Percentiles rank a stretch among this genome's conserved stretches.
phyloP scores from a whole-genome alignment of 345 rosid species.

The Syzygium jambos region DNA sequence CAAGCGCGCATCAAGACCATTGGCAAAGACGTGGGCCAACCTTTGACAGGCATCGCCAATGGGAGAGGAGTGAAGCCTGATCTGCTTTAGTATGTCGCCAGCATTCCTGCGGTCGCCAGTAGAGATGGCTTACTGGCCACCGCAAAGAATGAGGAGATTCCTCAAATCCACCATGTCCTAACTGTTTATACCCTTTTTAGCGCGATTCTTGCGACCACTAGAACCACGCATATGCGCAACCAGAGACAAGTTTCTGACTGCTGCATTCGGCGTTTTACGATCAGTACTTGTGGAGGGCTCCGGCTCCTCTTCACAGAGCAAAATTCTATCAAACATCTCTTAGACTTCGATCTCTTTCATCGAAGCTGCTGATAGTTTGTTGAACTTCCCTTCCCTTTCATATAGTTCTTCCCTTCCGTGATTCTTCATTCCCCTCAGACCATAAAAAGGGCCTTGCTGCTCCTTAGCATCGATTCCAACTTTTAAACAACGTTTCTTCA shows the following conservation, averaged over 20 bases:
- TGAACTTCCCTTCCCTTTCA: slow-evolving; percentile 38
- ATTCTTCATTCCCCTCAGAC: slow-evolving; percentile 48
- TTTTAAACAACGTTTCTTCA: slow-evolving; percentile 2
- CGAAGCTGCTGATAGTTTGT: slow-evolving; percentile 34
- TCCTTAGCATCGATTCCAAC: slow-evolving; percentile 15
- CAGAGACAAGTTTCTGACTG: neutral
- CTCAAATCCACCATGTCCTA: slow-evolving; percentile 31
- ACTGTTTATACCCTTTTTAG: slow-evolving; percentile 12
- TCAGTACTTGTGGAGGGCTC: neutral
- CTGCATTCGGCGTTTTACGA: neutral
- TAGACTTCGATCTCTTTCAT: slow-evolving; percentile 35
- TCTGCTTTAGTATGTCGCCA: slow-evolving; percentile 25
- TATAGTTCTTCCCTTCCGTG: slow-evolving; percentile 33
- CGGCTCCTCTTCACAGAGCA: slow-evolving; percentile 10
- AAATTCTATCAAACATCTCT: slow-evolving; percentile 52
- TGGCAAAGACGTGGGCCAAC: slow-evolving; percentile 35
- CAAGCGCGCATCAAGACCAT: slow-evolving; percentile 30
- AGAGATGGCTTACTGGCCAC: slow-evolving; percentile 23
- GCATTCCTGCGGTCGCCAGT: slow-evolving; percentile 16
- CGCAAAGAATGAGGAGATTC: slow-evolving; percentile 34
- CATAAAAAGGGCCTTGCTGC: slow-evolving; percentile 3
- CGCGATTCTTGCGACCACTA: slow-evolving; percentile 9
- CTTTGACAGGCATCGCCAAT: slow-evolving; percentile 36
- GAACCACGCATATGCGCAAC: slow-evolving; percentile 5
- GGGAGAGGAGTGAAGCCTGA: slow-evolving; percentile 26